Evolutionary conservation across 169 alveolate species (phyloP).

Genomic region (Cystoisospora suis): DNA sequence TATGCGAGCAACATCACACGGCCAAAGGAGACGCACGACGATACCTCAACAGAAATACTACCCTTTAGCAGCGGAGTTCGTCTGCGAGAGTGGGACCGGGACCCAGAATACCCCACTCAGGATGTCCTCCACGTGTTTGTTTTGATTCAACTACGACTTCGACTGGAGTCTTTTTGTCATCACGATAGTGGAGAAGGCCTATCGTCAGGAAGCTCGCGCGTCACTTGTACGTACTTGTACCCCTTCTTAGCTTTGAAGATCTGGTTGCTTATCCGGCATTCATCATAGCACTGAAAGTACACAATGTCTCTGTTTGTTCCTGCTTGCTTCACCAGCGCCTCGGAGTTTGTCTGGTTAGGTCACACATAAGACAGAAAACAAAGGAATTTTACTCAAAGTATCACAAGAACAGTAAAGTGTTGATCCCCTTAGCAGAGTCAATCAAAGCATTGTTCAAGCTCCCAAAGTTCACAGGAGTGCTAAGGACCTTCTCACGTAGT

Average conservation of each 20-base stretch:
- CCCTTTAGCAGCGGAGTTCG: no score
- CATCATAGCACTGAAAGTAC: slow-evolving; percentile 49
- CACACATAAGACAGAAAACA: not conserved
- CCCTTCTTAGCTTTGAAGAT: not conserved
- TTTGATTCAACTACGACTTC: no score
- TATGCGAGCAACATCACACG: no score
- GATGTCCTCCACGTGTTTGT: no score
- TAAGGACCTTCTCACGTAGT: no score
- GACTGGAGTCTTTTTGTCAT: not conserved
- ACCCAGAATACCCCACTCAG: no score
- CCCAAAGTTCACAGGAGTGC: no score
- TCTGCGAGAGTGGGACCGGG: no score
- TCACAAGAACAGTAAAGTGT: not conserved
- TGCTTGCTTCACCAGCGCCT: slow-evolving; percentile 23
- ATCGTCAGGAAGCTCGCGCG: not conserved
- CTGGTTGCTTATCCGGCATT: slow-evolving; percentile 47
- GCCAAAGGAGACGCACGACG: no score
- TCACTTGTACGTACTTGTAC: slow-evolving; percentile 45
- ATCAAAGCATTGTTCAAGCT: no score
- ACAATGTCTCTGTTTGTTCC: slow-evolving; percentile 53
- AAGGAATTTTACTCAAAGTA: not conserved
- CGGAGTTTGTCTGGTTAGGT: slow-evolving; percentile 19
- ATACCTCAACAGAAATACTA: no score
- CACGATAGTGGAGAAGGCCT: not conserved
- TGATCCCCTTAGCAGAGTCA: not conserved